These are phyloP conservation scores for Fusarium fujikuroi DNA, from an alignment of 2,329 filamentous ascomycete genomes.

Conservation along the genomic window DNA sequence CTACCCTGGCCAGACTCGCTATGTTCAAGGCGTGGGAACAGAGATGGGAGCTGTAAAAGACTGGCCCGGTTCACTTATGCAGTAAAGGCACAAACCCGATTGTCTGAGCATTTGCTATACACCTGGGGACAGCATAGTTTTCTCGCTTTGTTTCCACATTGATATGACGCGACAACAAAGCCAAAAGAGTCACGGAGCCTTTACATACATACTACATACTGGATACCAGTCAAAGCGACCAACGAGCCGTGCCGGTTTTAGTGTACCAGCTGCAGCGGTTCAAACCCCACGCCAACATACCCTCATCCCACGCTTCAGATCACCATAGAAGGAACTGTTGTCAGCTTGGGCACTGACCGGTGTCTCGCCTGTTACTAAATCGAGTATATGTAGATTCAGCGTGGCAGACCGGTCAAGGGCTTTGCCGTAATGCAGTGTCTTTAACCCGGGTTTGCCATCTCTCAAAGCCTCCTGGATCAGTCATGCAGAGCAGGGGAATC, in stretches of 20 bases:
- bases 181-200: slow-evolving; percentile 19
- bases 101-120: background rate
- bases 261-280: slow-evolving; percentile 3
- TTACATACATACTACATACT: background rate
- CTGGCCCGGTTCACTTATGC: background rate
- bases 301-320: slow-evolving; percentile 6
- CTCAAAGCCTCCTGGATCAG: slow-evolving; percentile 30
- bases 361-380: slow-evolving; percentile 11
- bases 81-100: background rate
- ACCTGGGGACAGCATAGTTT: slow-evolving; percentile 5
- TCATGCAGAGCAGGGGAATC: slow-evolving; percentile 36
- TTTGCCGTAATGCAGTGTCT: slow-evolving; percentile 27
- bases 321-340: background rate
- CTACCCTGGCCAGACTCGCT: background rate
- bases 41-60: background rate
- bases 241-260: slow-evolving; percentile 7
- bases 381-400: slow-evolving; percentile 5
- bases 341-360: slow-evolving; percentile 37
- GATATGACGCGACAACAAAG: slow-evolving; percentile 22
- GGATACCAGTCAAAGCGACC: slow-evolving; percentile 5
- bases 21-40: background rate
- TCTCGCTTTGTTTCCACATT: slow-evolving; percentile 28
- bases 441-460: slow-evolving; percentile 14
- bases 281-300: slow-evolving; percentile 17
- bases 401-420: slow-evolving; percentile 1